Conservation (phyloP, 192 early-diverging fungal species). For the Pilaira anomala region DNA sequence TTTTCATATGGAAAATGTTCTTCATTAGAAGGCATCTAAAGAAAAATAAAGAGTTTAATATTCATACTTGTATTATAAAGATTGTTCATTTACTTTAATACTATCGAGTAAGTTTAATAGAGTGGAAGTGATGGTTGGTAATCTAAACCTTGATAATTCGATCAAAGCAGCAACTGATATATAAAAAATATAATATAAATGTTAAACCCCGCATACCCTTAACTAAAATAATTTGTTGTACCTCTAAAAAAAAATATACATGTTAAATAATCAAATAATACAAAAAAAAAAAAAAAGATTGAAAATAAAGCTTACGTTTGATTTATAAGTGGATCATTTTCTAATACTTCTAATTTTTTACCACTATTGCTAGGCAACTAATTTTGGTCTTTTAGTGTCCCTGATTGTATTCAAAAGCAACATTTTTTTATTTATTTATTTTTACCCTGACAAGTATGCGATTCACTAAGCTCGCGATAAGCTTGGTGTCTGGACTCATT, state of each 20-base stretch:
- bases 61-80: neutral
- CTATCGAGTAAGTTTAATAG: conserved; percentile 74
- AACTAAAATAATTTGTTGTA: neutral
- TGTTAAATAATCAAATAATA: neutral
- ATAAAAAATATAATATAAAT: neutral
- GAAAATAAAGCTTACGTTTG: conserved; percentile 47
- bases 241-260: conserved; percentile 2
- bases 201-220: neutral
- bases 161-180: conserved; percentile 62
- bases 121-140: conserved; percentile 64
- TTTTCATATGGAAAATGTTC: conserved; percentile 58
- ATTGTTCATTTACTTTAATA: conserved; percentile 49
- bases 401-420: too few relatives aligned
- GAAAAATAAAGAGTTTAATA: neutral
- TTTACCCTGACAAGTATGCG: conserved; percentile 39
- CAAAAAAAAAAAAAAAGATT: neutral
- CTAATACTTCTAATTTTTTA: conserved; percentile 57
- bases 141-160: conserved; percentile 73
- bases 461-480: conserved; percentile 42
- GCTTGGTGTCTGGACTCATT: conserved; percentile 42
- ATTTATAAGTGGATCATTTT: conserved; percentile 74
- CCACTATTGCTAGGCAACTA: conserved; percentile 78
- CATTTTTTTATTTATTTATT: neutral
- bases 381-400: neutral
- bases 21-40: conserved; percentile 46